phyloP scores from a whole-genome alignment of 306 rosid genomes.

The Mucuna pruriens region DNA sequence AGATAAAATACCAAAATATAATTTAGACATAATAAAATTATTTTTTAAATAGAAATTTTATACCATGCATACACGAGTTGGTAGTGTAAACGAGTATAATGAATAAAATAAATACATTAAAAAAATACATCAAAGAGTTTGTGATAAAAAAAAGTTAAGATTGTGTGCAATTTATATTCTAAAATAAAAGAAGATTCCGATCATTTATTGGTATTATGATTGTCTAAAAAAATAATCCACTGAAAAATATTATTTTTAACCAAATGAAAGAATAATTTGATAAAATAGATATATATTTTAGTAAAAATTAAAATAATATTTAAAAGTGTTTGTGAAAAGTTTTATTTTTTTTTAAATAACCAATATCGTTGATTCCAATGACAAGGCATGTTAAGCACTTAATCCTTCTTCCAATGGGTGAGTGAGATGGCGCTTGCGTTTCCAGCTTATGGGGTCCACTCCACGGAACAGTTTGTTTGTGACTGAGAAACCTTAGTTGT shows the following conservation, averaged over 20 bases:
- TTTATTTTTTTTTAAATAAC: background rate
- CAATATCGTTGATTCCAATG: background rate
- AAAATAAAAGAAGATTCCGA: too few relatives aligned
- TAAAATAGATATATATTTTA: background rate
- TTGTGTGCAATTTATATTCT: too few relatives aligned
- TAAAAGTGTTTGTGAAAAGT: background rate
- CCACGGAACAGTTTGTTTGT: constrained; percentile 35
- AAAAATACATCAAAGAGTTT: too few relatives aligned
- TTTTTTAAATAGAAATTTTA: too few relatives aligned
- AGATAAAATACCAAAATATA: too few relatives aligned
- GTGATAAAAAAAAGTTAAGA: too few relatives aligned
- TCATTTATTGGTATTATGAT: too few relatives aligned
- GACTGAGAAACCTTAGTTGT: background rate
- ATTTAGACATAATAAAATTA: too few relatives aligned
- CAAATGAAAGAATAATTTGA: background rate
- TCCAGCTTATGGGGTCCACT: constrained; percentile 47
- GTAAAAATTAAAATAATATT: background rate
- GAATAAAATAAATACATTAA: too few relatives aligned
- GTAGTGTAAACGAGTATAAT: too few relatives aligned
- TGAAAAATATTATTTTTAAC: background rate
- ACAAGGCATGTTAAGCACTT: background rate
- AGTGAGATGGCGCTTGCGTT: constrained; percentile 42
- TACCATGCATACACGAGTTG: too few relatives aligned
- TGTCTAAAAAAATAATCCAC: too few relatives aligned
- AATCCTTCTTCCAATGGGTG: background rate